A percentile compares a stretch with the other conserved stretches of the same genome.
Conservation (phyloP, 2,329 filamentous ascomycete genomes). For the Plenodomus biglobosus region DNA sequence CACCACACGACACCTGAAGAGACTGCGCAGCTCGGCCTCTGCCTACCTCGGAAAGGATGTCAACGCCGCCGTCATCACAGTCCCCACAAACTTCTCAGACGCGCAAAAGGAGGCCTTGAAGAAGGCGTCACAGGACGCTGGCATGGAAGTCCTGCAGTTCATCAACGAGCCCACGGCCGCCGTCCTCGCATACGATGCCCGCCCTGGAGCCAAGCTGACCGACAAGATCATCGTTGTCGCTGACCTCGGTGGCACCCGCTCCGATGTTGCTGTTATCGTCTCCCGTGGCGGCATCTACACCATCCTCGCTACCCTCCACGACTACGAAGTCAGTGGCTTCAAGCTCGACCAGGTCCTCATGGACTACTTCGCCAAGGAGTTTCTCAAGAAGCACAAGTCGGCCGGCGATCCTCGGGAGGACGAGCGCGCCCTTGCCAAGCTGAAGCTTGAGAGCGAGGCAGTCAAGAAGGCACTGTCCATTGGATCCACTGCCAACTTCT, state of each 20-base stretch:
- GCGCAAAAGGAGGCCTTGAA: slow-evolving; percentile 80
- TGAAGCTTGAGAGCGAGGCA: slow-evolving; percentile 86
- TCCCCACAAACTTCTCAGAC: slow-evolving; percentile 91
- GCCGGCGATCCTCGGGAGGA: slow-evolving; percentile 74
- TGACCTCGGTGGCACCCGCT: slow-evolving; percentile 89
- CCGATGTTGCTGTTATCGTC: slow-evolving; percentile 86
- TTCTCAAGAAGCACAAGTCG: slow-evolving; percentile 91
- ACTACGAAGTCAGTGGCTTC: slow-evolving; percentile 88
- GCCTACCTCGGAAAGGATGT: slow-evolving; percentile 93
- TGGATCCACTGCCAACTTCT: slow-evolving; percentile 85
- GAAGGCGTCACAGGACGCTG: slow-evolving; percentile 76
- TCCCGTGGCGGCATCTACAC: slow-evolving; percentile 96
- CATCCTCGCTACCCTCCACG: slow-evolving; percentile 87
- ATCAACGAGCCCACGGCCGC: slow-evolving; percentile 90
- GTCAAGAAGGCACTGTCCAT: slow-evolving; percentile 91
- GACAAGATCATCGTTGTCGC: slow-evolving; percentile 93
- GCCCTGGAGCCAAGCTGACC: slow-evolving; percentile 68
- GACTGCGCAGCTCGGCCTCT: slow-evolving; percentile 78
- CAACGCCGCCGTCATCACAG: slow-evolving; percentile 89
- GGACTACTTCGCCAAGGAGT: slow-evolving; percentile 98
- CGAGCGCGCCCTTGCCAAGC: slow-evolving; percentile 80
- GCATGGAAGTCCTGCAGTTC: slow-evolving; percentile 86
- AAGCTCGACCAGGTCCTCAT: slow-evolving; percentile 88
- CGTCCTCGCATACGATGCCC: slow-evolving; percentile 86
- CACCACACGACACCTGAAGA: slow-evolving; percentile 79